These are phyloP conservation scores for Termitomyces sp. DNA, from an alignment of 768 basidiomycete species.

Conservation along the genomic window DNA sequence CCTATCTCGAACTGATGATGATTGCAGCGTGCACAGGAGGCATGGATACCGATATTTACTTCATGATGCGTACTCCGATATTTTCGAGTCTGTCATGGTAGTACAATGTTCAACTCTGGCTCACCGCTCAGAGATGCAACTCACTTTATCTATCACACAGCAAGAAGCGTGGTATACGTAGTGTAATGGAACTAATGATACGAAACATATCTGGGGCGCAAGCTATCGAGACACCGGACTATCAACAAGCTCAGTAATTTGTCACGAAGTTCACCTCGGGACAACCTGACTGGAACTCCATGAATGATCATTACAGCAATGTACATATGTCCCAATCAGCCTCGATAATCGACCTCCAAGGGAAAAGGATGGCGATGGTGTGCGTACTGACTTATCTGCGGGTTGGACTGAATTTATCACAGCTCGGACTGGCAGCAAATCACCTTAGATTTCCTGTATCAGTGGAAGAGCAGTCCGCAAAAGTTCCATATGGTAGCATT, in stretches of 20 bases:
- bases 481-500: no score
- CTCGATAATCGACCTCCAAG: no score
- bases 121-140: background rate
- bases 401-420: constrained; percentile 41
- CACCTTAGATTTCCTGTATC: background rate
- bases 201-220: constrained; percentile 30
- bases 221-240: constrained; percentile 36
- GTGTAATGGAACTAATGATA: background rate
- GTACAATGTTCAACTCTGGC: background rate
- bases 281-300: no score
- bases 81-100: background rate
- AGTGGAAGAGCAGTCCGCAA: background rate
- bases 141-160: background rate
- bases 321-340: no score
- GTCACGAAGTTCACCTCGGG: constrained; percentile 30
- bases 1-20: no score
- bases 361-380: background rate
- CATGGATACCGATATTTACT: background rate
- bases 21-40: no score
- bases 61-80: background rate
- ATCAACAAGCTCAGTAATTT: background rate
- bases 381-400: no score
- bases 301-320: no score
- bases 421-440: constrained; percentile 23
- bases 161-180: background rate